Evolutionary conservation across 1,284 basidiomycete genomes (phyloP).

Genomic region (Puccinia triticina): DNA sequence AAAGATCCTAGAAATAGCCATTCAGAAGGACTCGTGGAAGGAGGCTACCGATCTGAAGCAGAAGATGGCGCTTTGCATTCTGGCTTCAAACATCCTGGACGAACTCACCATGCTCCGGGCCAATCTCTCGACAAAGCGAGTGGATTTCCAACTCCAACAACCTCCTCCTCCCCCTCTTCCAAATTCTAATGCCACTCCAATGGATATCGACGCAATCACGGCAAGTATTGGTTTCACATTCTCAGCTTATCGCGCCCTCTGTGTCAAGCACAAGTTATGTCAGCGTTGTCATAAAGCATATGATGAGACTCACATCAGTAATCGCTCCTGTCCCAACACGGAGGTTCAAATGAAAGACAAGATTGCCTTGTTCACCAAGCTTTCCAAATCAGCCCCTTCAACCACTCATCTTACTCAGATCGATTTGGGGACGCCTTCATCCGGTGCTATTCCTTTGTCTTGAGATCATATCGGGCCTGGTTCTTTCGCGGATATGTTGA

Average conservation of each 20-base stretch:
- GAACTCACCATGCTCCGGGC: no score
- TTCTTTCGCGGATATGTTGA: constrained; percentile 5
- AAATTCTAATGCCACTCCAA: no score
- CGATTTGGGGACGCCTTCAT: background rate
- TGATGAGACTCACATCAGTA: no score
- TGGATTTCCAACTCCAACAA: no score
- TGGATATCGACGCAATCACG: background rate
- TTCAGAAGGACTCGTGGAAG: no score
- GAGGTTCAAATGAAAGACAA: constrained; percentile 6
- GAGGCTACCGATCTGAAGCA: no score
- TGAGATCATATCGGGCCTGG: background rate
- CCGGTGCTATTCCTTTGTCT: background rate
- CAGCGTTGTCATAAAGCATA: background rate
- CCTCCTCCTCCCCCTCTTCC: no score
- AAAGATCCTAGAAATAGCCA: no score
- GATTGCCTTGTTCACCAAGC: background rate
- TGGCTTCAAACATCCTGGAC: no score
- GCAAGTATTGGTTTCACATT: no score
- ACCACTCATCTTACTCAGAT: background rate
- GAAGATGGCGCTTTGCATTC: no score
- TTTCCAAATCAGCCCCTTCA: background rate
- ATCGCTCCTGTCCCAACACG: constrained; percentile 5
- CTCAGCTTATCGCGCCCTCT: background rate
- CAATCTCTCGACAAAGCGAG: no score
- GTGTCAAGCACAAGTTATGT: constrained; percentile 16